Evolutionary conservation across 78 protist species (phyloP), one percentile per base, ranked within the genome.

Genomic region (Dictyostelium intermedium): DNA sequence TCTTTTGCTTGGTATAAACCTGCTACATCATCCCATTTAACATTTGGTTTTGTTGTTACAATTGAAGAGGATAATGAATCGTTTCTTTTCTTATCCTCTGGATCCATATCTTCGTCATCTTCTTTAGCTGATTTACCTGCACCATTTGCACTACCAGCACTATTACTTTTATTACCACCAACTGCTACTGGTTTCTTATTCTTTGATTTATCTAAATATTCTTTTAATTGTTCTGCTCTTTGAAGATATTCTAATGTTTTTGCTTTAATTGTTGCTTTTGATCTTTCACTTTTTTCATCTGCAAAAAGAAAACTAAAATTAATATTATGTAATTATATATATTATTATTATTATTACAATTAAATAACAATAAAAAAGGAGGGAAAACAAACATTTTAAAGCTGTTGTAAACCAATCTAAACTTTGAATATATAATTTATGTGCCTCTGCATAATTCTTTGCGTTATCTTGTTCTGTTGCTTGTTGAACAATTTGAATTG

Each of bases 1-100:
- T 98, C 98, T 92, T 99, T 99, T 84, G 99, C 99, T 27, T 56
- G 89, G 43, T 96, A 98, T 16, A 99, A 95, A 25, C 99, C 99
- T 0, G 99, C 99, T 1, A 99, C 98, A 76, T 98, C 99, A 37
- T 78, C 91, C 99, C 99, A 98, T 47, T 85, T 60, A n/a, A 98
- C 99, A 86, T 98, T 98, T n/a, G 99, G 99, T 86, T 98, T 99
- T 61, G 98, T 99, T 41, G 41, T 41, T 16, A 99, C 72, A 56
- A 99, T 80, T 32, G 81, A n/a, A 23, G 82, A 1, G 2, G 85
- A 27, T 6, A 96, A 37, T 10, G 93, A 43, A 41, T 91, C 97
- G 16, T 69, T 73, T 83, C 87, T 32, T 76, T 74, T 96, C 85
- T 85, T 91, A 79, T 76, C 96, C 79, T 96, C 98, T 41, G 93